phyloP scores from a whole-genome alignment of 1,284 basidiomycete species.

The Xerocomus cyaneibrunnescens region DNA sequence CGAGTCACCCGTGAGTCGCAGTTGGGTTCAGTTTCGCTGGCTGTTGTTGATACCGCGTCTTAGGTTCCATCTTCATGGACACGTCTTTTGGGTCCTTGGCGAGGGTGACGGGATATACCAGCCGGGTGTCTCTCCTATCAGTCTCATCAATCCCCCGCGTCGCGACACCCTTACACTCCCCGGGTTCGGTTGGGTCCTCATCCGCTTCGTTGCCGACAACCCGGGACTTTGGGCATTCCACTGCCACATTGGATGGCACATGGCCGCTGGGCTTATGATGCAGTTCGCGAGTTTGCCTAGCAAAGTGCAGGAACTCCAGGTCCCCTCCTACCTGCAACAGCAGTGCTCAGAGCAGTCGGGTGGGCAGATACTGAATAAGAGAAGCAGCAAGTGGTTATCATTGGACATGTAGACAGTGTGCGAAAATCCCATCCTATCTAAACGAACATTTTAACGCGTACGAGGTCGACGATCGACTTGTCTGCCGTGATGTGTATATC shows the following conservation, averaged over 20 bases:
- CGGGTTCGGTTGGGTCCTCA: slow-evolving; percentile 27
- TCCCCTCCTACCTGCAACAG: slow-evolving; percentile 28
- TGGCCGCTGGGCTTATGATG: slow-evolving; percentile 39
- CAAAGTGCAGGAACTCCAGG: slow-evolving; percentile 28
- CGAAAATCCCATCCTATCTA: no score
- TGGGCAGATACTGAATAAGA: slow-evolving; percentile 21
- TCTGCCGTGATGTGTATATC: no score
- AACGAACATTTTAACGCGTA: no score
- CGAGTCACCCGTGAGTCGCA: slow-evolving; percentile 33
- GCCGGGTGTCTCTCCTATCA: slow-evolving; percentile 23
- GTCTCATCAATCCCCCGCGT: slow-evolving; percentile 31
- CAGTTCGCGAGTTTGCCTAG: slow-evolving; percentile 35
- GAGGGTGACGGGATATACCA: slow-evolving; percentile 29
- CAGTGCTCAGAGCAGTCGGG: slow-evolving; percentile 31
- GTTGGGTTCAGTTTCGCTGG: background rate
- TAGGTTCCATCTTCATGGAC: slow-evolving; percentile 36
- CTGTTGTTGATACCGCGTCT: background rate
- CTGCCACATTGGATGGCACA: slow-evolving; percentile 51
- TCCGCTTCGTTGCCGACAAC: slow-evolving; percentile 42
- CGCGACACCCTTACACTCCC: slow-evolving; percentile 33
- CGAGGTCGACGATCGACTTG: no score
- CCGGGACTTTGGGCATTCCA: slow-evolving; percentile 49
- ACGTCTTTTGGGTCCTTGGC: slow-evolving; percentile 30
- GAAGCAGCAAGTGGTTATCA: slow-evolving; percentile 16
- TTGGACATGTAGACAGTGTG: slow-evolving; percentile 19